These are phyloP conservation scores for Helicostylum pulchrum DNA, from an alignment of 192 early-diverging fungal species.

Conservation along the genomic window DNA sequence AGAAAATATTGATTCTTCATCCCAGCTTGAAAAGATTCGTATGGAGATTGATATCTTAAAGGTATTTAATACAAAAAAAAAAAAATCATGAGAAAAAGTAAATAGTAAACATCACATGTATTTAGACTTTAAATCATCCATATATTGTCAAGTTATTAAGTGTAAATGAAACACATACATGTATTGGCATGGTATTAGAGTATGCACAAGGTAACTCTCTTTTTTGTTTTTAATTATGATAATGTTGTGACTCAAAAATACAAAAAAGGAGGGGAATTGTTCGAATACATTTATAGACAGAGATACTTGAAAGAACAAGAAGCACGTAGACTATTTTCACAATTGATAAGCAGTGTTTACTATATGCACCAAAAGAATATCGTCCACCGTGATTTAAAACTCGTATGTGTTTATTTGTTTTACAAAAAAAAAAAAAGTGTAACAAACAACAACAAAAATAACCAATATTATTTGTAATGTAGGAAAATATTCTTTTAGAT, in stretches of 20 bases:
- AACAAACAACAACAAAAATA: no score
- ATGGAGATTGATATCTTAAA: slow-evolving; percentile 91
- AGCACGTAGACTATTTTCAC: slow-evolving; percentile 88
- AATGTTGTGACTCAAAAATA: no score
- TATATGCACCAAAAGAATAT: slow-evolving; percentile 93
- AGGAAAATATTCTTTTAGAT: slow-evolving; percentile 89
- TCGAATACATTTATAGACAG: slow-evolving; percentile 95
- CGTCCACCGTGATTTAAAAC: slow-evolving; percentile 95
- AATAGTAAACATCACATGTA: slow-evolving; percentile 53
- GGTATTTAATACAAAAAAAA: slow-evolving; percentile 49
- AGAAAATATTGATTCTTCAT: slow-evolving; percentile 80
- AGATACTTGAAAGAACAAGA: slow-evolving; percentile 90
- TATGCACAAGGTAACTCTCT: slow-evolving; percentile 57
- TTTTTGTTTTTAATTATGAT: no score
- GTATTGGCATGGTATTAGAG: slow-evolving; percentile 97
- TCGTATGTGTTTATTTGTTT: slow-evolving; percentile 49
- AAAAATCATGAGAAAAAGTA: not conserved
- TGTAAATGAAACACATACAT: slow-evolving; percentile 92
- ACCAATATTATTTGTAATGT: no score
- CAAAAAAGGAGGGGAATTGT: slow-evolving; percentile 88
- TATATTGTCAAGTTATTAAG: slow-evolving; percentile 91
- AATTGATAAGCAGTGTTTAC: slow-evolving; percentile 87
- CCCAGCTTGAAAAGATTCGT: slow-evolving; percentile 84
- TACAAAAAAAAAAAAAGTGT: no score
- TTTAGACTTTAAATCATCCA: slow-evolving; percentile 86